phyloP scores from a whole-genome alignment of 371 early-diverging fungal genomes.

The Mycotypha africana region DNA sequence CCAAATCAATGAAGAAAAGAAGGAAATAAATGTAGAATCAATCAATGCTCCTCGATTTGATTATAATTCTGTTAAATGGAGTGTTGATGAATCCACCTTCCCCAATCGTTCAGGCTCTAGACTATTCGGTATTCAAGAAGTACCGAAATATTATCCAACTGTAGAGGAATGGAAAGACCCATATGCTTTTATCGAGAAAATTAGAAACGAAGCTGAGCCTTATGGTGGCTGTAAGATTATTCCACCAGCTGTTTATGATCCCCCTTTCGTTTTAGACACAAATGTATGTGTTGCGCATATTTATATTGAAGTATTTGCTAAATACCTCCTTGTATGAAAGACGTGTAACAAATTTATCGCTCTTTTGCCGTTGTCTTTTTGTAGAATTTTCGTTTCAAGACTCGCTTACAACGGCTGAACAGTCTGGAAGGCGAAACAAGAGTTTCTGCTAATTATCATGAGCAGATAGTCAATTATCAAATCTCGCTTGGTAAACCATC shows the following conservation, averaged over 20 bases:
- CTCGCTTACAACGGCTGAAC: conserved; percentile 87
- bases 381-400: conserved; percentile 85
- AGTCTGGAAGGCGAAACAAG: conserved; percentile 89
- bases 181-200: conserved; percentile 75
- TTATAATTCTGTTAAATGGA: too few species aligned
- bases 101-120: conserved; percentile 1
- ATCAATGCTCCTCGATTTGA: too few species aligned
- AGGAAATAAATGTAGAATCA: too few species aligned
- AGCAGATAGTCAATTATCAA: conserved; percentile 88
- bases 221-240: conserved; percentile 91
- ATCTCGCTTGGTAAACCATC: conserved; percentile 70
- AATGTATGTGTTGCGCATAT: conserved; percentile 67
- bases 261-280: conserved; percentile 80
- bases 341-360: too few species aligned
- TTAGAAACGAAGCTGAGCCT: conserved; percentile 73
- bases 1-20: too few species aligned
- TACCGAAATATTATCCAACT: conserved; percentile 83
- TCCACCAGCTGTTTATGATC: conserved; percentile 83
- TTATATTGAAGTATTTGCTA: too few species aligned
- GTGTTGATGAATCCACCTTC: too few species aligned
- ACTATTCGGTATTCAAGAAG: conserved; percentile 66
- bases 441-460: conserved; percentile 82
- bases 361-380: not conserved
- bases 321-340: not conserved
- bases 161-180: conserved; percentile 82